Percentiles rank a stretch among this genome's conserved stretches.
Evolutionary conservation across 1,139 yeast species (phyloP).

Genomic region (Arxiozyma slooffiae): DNA sequence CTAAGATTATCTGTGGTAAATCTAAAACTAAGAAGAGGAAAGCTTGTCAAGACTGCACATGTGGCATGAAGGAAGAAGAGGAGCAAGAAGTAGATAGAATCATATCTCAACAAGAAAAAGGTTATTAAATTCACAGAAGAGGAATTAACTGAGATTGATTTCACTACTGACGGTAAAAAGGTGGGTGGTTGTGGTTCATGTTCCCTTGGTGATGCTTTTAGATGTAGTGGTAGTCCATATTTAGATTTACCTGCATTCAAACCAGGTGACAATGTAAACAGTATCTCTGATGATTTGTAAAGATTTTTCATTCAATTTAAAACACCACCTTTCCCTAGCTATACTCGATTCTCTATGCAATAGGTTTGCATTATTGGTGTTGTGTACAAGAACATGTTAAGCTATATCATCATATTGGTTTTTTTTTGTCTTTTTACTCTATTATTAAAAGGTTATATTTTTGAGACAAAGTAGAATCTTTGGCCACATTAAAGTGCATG

Average conservation of each 20-base stretch:
- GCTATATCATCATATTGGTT: background rate
- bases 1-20: slow-evolving; percentile 35
- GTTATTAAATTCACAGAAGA: slow-evolving; percentile 18
- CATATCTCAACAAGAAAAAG: slow-evolving; percentile 38
- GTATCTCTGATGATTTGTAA: slow-evolving; percentile 36
- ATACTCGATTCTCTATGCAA: too few relatives aligned
- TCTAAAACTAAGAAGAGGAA: slow-evolving; percentile 50
- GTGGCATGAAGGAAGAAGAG: slow-evolving; percentile 83
- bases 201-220: slow-evolving; percentile 92
- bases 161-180: slow-evolving; percentile 85
- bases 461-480: background rate
- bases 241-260: slow-evolving; percentile 94
- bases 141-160: slow-evolving; percentile 64
- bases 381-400: too few relatives aligned
- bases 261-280: slow-evolving; percentile 63
- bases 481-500: background rate
- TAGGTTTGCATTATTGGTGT: background rate
- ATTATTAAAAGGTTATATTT: too few relatives aligned
- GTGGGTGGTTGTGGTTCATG: slow-evolving; percentile 95
- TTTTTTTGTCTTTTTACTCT: background rate
- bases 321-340: too few relatives aligned
- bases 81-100: slow-evolving; percentile 47
- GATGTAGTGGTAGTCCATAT: slow-evolving; percentile 97
- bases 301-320: background rate
- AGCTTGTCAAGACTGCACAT: slow-evolving; percentile 96